Base-by-base conservation (phyloP, 352 stramenopile species). In the Thalassiosira exigua region DNA sequence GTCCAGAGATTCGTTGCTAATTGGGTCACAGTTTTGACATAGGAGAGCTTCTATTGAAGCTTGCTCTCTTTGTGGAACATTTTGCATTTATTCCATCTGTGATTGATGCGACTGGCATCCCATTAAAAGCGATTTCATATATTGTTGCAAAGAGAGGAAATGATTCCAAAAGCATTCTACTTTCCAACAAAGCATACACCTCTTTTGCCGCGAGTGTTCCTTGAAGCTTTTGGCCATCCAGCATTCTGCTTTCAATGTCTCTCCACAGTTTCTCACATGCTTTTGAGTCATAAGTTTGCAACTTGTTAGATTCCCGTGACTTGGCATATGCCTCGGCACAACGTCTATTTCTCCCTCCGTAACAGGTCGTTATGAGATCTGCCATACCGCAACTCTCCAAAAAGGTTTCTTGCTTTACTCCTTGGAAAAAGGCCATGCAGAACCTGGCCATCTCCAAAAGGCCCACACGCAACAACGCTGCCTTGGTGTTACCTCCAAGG, bases 181-280 rank as follows among this genome's bases (percentile, higher is more conserved):
- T 88, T 75, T 97, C 85, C 61, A 99, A 92, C 44, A 98, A 91
- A 9, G 82, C 71, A 79, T 95, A 96, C n/a, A 98, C 95, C 82
- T 98, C 96, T 88, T 97, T 95, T 30, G 93, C 89, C 0, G 97
- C 97, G 7, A 96, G 88, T 50, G 96, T 98, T 33, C 96, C 97
- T 92, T 99, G 97, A 51, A 99, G 90, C 90, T 98, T 98, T 88
- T 99, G 96, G 27, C 97, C 97, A 77, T 97, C 96, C n/a, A 99
- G 84, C 72, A 98, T 79, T 50, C 97, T 91, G 42, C 87, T 84
- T 91, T 99, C 97, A 27, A 99, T 95, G 7, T 75, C 69, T 21
- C 65, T 48, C 88, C 88, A 93, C 41, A 83, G 52, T 75, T 95
- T 83, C 60, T 97, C 92, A 92, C 95, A 98, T 22, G 51, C 42